A percentile compares a stretch with the other conserved stretches of the same genome.
phyloP scores from a whole-genome alignment of 192 early-diverging fungal species.

The Coemansia sp. region DNA sequence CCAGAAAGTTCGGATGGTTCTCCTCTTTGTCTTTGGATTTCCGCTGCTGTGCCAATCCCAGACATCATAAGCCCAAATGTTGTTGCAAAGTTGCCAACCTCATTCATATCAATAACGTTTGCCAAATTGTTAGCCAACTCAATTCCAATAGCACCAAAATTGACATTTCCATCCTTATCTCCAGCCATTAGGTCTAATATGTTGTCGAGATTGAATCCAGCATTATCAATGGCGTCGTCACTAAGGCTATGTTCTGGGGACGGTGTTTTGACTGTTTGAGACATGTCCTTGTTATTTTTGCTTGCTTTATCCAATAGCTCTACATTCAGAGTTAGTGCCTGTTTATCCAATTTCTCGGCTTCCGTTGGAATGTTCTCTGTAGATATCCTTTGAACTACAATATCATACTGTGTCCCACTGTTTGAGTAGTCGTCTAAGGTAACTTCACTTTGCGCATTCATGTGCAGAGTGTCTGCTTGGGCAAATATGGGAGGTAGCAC shows the following conservation, averaged over 20 bases:
- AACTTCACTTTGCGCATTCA: background rate
- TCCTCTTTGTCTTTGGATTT: constrained; percentile 28
- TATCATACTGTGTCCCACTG: background rate
- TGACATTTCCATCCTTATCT: constrained; percentile 44
- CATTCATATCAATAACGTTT: constrained; percentile 51
- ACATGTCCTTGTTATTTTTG: background rate
- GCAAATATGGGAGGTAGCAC: background rate
- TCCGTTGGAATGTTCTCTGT: background rate
- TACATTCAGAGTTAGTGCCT: background rate
- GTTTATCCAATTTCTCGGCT: background rate
- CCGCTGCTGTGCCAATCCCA: constrained; percentile 36
- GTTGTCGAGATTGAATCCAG: constrained; percentile 39
- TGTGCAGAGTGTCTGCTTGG: background rate
- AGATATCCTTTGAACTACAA: background rate
- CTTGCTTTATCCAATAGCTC: background rate
- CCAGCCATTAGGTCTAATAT: constrained; percentile 48
- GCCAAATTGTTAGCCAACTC: constrained; percentile 47
- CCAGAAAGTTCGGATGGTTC: background rate
- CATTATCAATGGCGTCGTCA: background rate
- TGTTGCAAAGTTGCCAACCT: constrained; percentile 43
- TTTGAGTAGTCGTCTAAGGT: background rate
- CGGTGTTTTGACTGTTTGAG: background rate
- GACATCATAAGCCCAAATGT: constrained; percentile 47
- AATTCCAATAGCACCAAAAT: constrained; percentile 47
- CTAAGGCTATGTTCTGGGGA: background rate